Conservation (phyloP, 2,329 filamentous ascomycete species). For the Fusarium palustre region DNA sequence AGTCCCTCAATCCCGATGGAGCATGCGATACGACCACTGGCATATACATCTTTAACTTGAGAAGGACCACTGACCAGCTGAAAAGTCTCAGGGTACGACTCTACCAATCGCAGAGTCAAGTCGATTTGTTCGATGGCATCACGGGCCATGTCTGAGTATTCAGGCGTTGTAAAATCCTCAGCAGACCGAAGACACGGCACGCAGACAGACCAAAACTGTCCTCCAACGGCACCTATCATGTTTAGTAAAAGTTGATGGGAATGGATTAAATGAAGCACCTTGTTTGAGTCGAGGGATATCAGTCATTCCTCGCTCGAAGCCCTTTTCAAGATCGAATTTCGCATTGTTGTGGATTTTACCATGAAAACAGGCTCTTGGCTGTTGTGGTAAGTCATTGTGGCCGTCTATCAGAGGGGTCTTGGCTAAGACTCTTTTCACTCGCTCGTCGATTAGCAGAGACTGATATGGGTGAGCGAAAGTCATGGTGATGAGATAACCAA, state of each 20-base stretch:
- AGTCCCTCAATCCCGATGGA: background rate
- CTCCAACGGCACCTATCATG: background rate
- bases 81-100: conserved; percentile 7
- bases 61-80: background rate
- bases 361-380: conserved; percentile 4
- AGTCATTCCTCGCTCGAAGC: conserved; percentile 3
- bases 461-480: background rate
- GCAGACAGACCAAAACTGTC: conserved; percentile 17
- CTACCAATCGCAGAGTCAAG: background rate
- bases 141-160: conserved; percentile 10
- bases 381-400: conserved; percentile 5
- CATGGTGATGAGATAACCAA: background rate
- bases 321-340: background rate
- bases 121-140: conserved; percentile 16
- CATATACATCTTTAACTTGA: background rate
- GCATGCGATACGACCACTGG: conserved; percentile 5
- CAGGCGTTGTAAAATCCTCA: conserved; percentile 1
- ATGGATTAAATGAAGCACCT: background rate
- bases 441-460: background rate
- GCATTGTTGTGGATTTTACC: conserved; percentile 8
- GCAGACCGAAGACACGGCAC: conserved; percentile 12
- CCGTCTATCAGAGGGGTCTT: background rate
- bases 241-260: fast-evolving
- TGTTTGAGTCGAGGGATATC: conserved; percentile 7
- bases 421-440: conserved; percentile 5